Evolutionary conservation across 192 early-diverging fungal species (phyloP), one percentile per base, ranked within the genome.

Genomic region (Coemansia erecta): DNA sequence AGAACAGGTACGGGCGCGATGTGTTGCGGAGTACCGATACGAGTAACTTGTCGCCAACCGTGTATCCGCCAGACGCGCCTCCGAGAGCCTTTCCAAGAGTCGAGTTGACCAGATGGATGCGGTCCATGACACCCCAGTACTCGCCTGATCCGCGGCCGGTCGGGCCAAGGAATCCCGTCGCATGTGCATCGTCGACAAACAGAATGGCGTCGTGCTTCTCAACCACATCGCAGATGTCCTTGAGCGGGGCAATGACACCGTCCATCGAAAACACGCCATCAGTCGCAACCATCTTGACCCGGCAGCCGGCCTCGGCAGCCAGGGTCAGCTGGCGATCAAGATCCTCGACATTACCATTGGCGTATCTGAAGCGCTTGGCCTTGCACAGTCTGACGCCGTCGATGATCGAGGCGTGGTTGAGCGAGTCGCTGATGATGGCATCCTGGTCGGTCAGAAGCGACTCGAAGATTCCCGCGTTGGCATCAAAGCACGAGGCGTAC

Each of bases 121-220:
- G 77, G 33, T 79, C 74, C 37, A 65, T 46, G 50, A 89, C 82
- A 41, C 71, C 80, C 62, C 75, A 85, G 65, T 89, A 84, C 58
- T 90, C 87, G 59, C 83, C 78, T 15, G 86, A 81, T 37, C 90
- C 90, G 10, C 83, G 73, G 1, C 90, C 90, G 8, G 75, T 77
- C 11, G 73, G 44, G 8, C 90, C 90, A 23, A 91, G 58, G 37
- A 86, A 83, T 4, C 90, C 90, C 21, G 89, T 80, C 9, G 87
- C 87, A 23, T 87, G 81, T n/a, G 78, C 82, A 45, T 91, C 90
- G 56, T 91, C 90, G 14, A 91, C 77, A 63, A 91, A 81, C 48
- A 90, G 75, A 6, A 89, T 72, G 56, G 85, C 89, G 57, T 83
- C 82, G 75, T 90, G 87, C 60, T 84, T 71, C 37, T 89, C 80